Percentiles rank a stretch among this genome's conserved stretches.
These are phyloP conservation scores for Phycomyces blakesleeanus DNA, from an alignment of 192 early-diverging fungal genomes.

Conservation along the genomic window DNA sequence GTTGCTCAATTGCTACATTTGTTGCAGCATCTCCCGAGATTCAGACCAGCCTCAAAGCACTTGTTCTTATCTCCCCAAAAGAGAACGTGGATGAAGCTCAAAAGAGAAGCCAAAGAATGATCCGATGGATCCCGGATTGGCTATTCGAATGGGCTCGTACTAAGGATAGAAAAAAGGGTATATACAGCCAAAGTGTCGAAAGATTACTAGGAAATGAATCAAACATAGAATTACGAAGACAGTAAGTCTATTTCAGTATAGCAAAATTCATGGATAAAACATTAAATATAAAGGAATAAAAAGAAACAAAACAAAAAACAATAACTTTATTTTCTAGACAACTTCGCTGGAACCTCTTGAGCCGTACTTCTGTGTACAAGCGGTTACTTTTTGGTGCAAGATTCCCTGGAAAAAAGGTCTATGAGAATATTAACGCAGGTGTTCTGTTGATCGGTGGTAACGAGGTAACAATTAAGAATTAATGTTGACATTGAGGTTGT, in stretches of 20 bases:
- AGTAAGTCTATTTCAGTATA: slow-evolving; percentile 2
- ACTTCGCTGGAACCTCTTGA: slow-evolving; percentile 48
- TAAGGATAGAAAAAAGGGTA: slow-evolving; percentile 46
- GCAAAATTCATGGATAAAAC: background rate
- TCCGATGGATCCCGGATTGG: slow-evolving; percentile 45
- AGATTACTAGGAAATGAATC: slow-evolving; percentile 39
- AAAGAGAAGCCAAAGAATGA: slow-evolving; percentile 13
- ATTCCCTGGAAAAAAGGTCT: slow-evolving; percentile 34
- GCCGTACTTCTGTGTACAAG: slow-evolving; percentile 44
- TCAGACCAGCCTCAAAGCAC: slow-evolving; percentile 36
- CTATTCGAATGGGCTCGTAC: slow-evolving; percentile 39
- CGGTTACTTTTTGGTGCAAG: slow-evolving; percentile 35
- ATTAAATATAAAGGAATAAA: too few species aligned
- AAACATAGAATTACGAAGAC: slow-evolving; percentile 29
- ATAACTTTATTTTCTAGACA: slow-evolving; percentile 34
- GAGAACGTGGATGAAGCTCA: slow-evolving; percentile 39
- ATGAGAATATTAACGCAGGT: slow-evolving; percentile 33
- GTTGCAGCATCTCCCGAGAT: slow-evolving; percentile 29
- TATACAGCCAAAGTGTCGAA: slow-evolving; percentile 40
- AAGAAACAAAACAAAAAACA: too few species aligned
- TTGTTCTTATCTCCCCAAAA: slow-evolving; percentile 53
- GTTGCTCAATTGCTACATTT: slow-evolving; percentile 46
- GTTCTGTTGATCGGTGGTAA: slow-evolving; percentile 46
- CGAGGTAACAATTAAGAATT: slow-evolving; percentile 32
- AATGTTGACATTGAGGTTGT: background rate